A percentile compares a stretch with the other conserved stretches of the same genome.
Evolutionary conservation across 176 grass and related monocot species (phyloP).

Genomic region (Oryza punctata): DNA sequence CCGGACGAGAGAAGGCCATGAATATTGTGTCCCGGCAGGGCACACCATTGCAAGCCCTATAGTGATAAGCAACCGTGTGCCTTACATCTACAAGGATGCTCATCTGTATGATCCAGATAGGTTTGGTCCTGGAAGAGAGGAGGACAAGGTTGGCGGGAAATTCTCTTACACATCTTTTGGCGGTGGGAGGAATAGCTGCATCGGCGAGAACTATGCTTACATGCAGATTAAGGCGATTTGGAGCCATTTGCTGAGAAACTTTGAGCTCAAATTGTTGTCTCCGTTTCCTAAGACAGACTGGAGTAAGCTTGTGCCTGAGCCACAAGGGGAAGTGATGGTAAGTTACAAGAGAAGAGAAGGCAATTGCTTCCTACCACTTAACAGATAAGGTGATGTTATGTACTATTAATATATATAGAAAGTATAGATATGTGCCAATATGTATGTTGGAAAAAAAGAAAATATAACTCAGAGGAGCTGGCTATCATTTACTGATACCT

Average conservation of each 20-base stretch:
- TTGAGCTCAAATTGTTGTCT: slow-evolving; percentile 3
- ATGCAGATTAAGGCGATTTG: slow-evolving; percentile 28
- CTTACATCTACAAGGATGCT: slow-evolving; percentile 6
- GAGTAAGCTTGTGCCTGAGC: not conserved
- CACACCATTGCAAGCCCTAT: not conserved
- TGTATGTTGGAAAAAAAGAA: too few relatives aligned
- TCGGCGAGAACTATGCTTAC: not conserved
- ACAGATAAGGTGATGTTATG: too few relatives aligned
- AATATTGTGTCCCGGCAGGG: not conserved
- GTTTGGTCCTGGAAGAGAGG: not conserved
- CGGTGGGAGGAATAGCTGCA: not conserved
- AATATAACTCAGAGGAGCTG: too few relatives aligned
- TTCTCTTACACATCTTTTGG: slow-evolving; percentile 9
- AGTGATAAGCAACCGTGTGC: not conserved
- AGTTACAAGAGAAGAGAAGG: slow-evolving; percentile 19
- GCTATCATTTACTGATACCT: too few relatives aligned
- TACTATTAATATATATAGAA: too few relatives aligned
- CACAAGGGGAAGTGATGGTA: not conserved
- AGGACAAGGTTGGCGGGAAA: not conserved
- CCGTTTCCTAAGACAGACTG: not conserved
- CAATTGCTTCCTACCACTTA: not conserved
- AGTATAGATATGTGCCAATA: too few relatives aligned
- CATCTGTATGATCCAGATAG: not conserved
- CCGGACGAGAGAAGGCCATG: slow-evolving; percentile 2
- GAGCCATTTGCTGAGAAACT: slow-evolving; percentile 24